Conservation (phyloP, 75 land plant genomes). For the Pinus taeda region DNA sequence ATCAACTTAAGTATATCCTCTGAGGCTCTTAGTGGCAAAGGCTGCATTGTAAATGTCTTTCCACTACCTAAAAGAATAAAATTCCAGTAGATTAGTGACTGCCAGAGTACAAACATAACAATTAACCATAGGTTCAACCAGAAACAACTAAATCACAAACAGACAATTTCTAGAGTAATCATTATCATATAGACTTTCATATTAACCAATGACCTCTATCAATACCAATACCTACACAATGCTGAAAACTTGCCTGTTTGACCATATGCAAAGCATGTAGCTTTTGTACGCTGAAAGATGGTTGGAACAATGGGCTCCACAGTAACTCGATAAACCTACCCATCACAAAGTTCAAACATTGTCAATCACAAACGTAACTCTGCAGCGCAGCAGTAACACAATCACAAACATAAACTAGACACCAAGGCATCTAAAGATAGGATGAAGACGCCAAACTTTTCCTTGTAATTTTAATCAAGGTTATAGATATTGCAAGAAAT, state of each 20-base stretch:
- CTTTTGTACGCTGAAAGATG: slow-evolving; percentile 92
- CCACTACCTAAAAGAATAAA: slow-evolving; percentile 79
- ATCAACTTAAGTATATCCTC: slow-evolving; percentile 80
- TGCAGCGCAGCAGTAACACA: not conserved
- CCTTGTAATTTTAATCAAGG: not conserved
- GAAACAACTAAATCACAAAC: not conserved
- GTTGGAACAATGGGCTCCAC: slow-evolving; percentile 97
- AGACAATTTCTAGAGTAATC: not conserved
- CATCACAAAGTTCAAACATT: slow-evolving; percentile 5
- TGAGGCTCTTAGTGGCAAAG: slow-evolving; percentile 85
- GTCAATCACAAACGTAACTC: not conserved
- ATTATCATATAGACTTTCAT: not conserved
- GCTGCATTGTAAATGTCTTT: slow-evolving; percentile 98
- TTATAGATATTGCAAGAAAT: not conserved
- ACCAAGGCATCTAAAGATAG: not conserved
- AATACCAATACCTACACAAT: not conserved
- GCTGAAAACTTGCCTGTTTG: slow-evolving; percentile 68
- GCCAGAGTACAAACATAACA: not conserved
- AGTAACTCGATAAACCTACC: slow-evolving; percentile 86
- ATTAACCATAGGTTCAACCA: not conserved
- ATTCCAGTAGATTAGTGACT: not conserved
- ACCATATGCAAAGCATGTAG: slow-evolving; percentile 99
- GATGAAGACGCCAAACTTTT: not conserved
- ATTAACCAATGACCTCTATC: not conserved
- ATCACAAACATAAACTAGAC: not conserved